Evolutionary conservation across 1,284 basidiomycete genomes (phyloP), one percentile per base, ranked within the genome.

Genomic region (Ustilago curta): DNA sequence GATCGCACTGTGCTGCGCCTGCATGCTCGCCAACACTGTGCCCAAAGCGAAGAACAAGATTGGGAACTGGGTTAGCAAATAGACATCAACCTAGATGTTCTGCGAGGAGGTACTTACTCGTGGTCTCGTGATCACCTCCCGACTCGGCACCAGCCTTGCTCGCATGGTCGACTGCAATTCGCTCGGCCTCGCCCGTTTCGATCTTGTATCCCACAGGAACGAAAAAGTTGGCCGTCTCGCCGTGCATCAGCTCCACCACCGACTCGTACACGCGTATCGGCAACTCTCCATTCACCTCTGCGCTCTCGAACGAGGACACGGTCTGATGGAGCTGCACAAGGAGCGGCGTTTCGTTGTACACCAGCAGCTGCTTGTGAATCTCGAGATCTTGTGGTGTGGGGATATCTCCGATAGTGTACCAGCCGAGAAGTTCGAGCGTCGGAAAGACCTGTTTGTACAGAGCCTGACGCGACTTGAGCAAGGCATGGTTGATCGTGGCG

Each of bases 401-500:
- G 14, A 88, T 86, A 8, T 88, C 84, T 12, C 93, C 91, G 57
- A 95, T 90, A 0, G 93, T 92, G 85, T 99, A 99, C 96, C 96
- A 99, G 16, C 96, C 96, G 47, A 99, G 92, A 77, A 99, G 91
- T 78, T 97, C 94, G 49, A 98, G 89, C 0, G 94, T 94, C 4
- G 96, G 97, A 85, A 99, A 99, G 16, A 97, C 95, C 86, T 97
- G 94, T 84, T 96, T 96, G 88, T 96, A 99, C 86, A 97, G 95
- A 68, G 95, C 93, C 75, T 90, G 89, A 74, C 97, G 88, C 47
- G 91, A 91, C 9, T 90, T 88, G 18, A 97, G 87, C 85, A 96
- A 97, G 6, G 71, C 59, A 57, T 74, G 70, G 44, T 79, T 73
- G 42, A 81, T 68, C 16, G 23, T 50, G 0, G 65, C 61, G 0